Evolutionary conservation across 2,329 filamentous ascomycete species (phyloP), one percentile per base, ranked within the genome.

Genomic region (Polytolypa hystricis): DNA sequence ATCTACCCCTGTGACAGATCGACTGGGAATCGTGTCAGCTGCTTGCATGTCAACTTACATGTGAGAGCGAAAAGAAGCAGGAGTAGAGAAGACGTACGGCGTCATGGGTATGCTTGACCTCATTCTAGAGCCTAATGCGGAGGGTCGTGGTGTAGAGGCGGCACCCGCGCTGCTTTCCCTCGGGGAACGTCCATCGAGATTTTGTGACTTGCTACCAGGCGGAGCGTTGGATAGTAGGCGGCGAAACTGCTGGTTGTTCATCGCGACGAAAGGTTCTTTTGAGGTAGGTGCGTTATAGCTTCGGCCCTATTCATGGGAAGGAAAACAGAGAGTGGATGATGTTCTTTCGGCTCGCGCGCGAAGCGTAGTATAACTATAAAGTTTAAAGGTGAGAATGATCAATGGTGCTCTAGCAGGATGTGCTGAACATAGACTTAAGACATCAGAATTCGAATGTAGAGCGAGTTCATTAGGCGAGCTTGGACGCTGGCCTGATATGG

Each of bases 161-260:
- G 52, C 42, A 14, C 47, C 53, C 47, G 49, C 47, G 28, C 39
- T 41, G 30, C 33, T 30, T 29, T 47, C 37, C 16, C 34, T 35
- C 30, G 45, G 43, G 31, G 42, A 21, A 38, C 38, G 19, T 35
- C 35, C 28, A 42, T 46, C 56, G 14, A 10, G 14, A 49, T 19
- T 59, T 43, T 41, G 66, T 67, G 38, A 33, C 33, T 23, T 43
- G 43, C 35, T 46, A 26, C 56, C 47, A 5, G 61, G 55, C 2
- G 69, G 59, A 3, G 65, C 70, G 46, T 74, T 63, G 60, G 78
- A 67, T 15, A 94, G 61, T 5, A 96, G 72, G 45, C 81, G 81
- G 37, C 91, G 81, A 53, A 98, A 98, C 52, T 95, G 84, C 29
- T 86, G 77, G 69, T 96, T 96, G 58, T 96, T 93, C 91, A 98